Base-by-base conservation (phyloP, 2,329 filamentous ascomycete species). In the Scortechinia acanthostroma region DNA sequence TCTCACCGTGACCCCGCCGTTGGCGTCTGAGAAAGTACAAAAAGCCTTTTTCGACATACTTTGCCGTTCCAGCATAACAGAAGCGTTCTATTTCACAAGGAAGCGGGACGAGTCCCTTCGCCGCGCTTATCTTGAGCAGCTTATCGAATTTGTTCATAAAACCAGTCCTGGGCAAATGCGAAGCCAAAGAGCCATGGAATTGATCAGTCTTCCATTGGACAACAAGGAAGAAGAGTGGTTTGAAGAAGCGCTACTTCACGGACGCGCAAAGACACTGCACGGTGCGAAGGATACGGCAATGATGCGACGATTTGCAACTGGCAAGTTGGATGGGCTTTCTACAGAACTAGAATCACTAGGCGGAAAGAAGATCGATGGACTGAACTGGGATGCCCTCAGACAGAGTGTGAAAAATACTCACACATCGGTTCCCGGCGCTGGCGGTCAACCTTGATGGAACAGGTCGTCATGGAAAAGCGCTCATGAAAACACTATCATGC, bases 21-120 rank as follows among this genome's bases (percentile, higher is more conserved):
- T 95, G n/a, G 77, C 77, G 51, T 77, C 73, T 0, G 68, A 75
- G 2, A 68, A 72, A 21, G 78, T 85, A 0, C 70, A 88, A 6
- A 72, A 77, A 48, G 70, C 81, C 4, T 78, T 91, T 23, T 90
- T 89, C 53, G 73, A 76, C 35, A 82, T 86, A 4, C 71, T 93
- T 42, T 76, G 81, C 1, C 69, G 69, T 25, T 79, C 82, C 4
- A 87, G 76, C 54, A 70, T 91, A 3, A 76, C 79, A 0, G 86
- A 90, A 55, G 83, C 86, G 2, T 81, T 91, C 46, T 80, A 80
- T 49, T 93, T 88, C 61, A 76, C 81, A 4, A 79, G 86, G 28
- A 74, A 73, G 1, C 76, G 85, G 49, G 74, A 83, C 10, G 74
- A 80, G 10, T 61, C 71, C 43, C 72, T 77, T 14, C 84, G 82